phyloP scores from a whole-genome alignment of 768 basidiomycete genomes.

The Dioszegia crocea region DNA sequence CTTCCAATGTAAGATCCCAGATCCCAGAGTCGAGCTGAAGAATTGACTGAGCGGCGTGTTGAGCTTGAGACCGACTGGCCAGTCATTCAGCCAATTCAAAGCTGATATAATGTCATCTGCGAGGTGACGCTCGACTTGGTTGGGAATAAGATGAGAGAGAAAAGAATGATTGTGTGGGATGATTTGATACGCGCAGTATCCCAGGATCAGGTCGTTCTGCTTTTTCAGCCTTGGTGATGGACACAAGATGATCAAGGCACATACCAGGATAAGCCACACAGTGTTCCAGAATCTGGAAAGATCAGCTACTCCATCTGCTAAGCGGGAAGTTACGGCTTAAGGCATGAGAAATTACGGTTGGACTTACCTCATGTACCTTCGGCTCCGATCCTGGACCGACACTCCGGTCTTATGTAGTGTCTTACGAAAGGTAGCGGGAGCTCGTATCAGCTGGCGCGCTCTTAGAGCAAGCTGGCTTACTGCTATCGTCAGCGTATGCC shows the following conservation, averaged over 20 bases:
- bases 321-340: not conserved
- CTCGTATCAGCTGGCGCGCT: slow-evolving; percentile 55
- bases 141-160: slow-evolving; percentile 53
- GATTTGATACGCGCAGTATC: slow-evolving; percentile 66
- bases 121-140: slow-evolving; percentile 49
- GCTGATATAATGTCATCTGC: slow-evolving; percentile 56
- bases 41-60: slow-evolving; percentile 89
- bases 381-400: slow-evolving; percentile 52
- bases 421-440: slow-evolving; percentile 53
- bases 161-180: slow-evolving; percentile 61
- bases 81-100: slow-evolving; percentile 81
- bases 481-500: slow-evolving; percentile 29
- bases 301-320: not conserved
- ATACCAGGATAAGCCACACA: slow-evolving; percentile 71
- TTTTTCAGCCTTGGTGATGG: not conserved
- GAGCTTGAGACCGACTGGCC: slow-evolving; percentile 94
- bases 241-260: not conserved
- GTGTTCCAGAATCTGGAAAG: slow-evolving; percentile 74
- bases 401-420: slow-evolving; percentile 43
- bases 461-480: slow-evolving; percentile 64
- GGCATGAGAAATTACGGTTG: too few relatives aligned
- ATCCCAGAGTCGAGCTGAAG: slow-evolving; percentile 68
- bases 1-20: slow-evolving; percentile 65
- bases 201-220: slow-evolving; percentile 79
- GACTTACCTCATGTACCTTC: slow-evolving; percentile 65